Evolutionary conservation across 768 basidiomycete genomes (phyloP), one percentile per base, ranked within the genome.

Genomic region (Tricholoma saponaceum): DNA sequence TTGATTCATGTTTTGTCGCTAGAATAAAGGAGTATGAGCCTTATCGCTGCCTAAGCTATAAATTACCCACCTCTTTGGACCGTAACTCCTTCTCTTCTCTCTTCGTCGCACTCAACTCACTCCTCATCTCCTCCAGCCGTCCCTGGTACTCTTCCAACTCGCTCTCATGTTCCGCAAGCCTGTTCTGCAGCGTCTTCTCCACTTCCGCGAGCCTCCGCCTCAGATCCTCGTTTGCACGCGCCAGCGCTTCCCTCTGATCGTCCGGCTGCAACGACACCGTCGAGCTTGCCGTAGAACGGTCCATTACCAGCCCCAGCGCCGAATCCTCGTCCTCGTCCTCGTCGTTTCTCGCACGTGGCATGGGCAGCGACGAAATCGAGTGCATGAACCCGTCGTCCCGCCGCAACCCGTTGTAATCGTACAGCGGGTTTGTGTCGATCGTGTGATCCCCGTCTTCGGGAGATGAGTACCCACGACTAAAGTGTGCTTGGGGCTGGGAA

Each of bases 1-100:
- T 70, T 90, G 87, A 0, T 77, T 77, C 57, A 78, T 77, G 66
- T 83, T 87, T 65, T 83, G 76, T 35, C 86, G 81, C 86, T 90
- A 66, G 58, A 64, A 57, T 52, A 37, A 62, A 23, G 10, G 55
- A 56, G 4, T 59, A 55, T 57, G 20, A 33, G 46, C 23, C 4
- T 52, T 43, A 58, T 13, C 28, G 20, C 16, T 20, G 22, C 13
- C 10, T 26, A 18, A 37, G 16, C 44, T 25, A 60, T 7, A 39
- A 56, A 41, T n/a, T 20, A 63, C 73, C 63, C 58, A 92, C 92
- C 78, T 97, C 95, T 70, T 95, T 95, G 12, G 82, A 77, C 46
- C 91, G 79, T 62, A 96, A 71, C 65, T 98, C 95, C 73, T 98
- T 97, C 72, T 98, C 95, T 65, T 98, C 94, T 39, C 91, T 82